A percentile compares a stretch with the other conserved stretches of the same genome.
These are phyloP conservation scores for Coniochaeta sp. DNA, from an alignment of 2,329 filamentous ascomycete species.

Conservation along the genomic window DNA sequence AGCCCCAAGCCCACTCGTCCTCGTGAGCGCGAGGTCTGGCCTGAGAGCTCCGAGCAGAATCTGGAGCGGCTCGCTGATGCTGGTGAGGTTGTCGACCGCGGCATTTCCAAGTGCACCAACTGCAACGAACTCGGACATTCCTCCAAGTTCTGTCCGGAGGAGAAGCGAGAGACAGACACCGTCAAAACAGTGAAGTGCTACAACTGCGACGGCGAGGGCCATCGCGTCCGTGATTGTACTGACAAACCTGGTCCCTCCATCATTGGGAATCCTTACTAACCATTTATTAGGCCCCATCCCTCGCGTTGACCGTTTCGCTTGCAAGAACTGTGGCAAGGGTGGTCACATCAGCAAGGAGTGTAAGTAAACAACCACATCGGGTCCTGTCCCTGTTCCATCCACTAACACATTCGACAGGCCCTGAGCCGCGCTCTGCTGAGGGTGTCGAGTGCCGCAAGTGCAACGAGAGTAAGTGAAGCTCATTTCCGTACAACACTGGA, in stretches of 20 bases:
- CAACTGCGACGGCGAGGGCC: conserved; percentile 57
- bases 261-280: conserved; percentile 12
- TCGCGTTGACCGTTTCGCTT: conserved; percentile 56
- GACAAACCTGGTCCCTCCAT: conserved; percentile 14
- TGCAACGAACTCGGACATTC: conserved; percentile 59
- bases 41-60: conserved; percentile 50
- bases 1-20: conserved; percentile 48
- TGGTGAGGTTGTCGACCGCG: conserved; percentile 54
- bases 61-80: conserved; percentile 56
- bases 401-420: conserved; percentile 15
- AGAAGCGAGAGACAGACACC: conserved; percentile 40
- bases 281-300: conserved; percentile 42
- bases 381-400: not conserved
- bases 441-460: conserved; percentile 61
- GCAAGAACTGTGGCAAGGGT: conserved; percentile 57
- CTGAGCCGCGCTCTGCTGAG: conserved; percentile 53
- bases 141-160: conserved; percentile 51
- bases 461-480: conserved; percentile 41
- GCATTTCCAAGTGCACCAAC: conserved; percentile 53
- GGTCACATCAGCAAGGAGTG: conserved; percentile 45
- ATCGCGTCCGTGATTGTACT: conserved; percentile 62
- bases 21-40: conserved; percentile 54
- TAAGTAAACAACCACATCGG: conserved; percentile 21
- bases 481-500: not conserved
- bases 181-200: conserved; percentile 47